Evolutionary conservation across 768 basidiomycete species (phyloP).

Genomic region (Suillus subluteus): DNA sequence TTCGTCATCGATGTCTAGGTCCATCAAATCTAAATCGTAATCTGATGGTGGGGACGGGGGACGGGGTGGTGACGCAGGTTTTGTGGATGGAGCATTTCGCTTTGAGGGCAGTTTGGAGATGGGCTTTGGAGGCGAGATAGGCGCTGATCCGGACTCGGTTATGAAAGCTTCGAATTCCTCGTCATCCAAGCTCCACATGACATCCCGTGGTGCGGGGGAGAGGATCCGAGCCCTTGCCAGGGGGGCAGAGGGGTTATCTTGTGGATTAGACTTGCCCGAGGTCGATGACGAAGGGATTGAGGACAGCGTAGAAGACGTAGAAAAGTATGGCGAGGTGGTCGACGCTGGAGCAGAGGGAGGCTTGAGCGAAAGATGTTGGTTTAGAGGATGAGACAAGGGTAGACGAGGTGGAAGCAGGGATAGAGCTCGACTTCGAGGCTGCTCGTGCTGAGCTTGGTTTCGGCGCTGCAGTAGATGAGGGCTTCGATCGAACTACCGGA

Average conservation of each 20-base stretch:
- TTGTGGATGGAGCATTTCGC: constrained; percentile 5
- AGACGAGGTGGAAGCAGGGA: constrained; percentile 14
- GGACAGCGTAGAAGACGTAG: constrained; percentile 11
- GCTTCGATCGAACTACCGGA: not conserved
- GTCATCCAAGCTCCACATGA: constrained; percentile 36
- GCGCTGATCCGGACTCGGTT: constrained; percentile 16
- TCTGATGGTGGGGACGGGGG: constrained; percentile 29
- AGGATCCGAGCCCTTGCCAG: constrained; percentile 32
- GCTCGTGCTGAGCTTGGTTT: constrained; percentile 1
- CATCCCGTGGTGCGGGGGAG: constrained; percentile 21
- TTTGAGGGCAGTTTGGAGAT: constrained; percentile 13
- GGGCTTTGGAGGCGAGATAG: constrained; percentile 14
- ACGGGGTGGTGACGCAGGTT: constrained; percentile 13
- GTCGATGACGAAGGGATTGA: constrained; percentile 29
- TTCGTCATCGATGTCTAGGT: constrained; percentile 40
- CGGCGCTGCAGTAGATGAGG: not conserved
- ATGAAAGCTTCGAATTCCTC: constrained; percentile 18
- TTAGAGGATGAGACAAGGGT: constrained; percentile 20
- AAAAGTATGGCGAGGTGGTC: constrained; percentile 26
- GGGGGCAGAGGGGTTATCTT: constrained; percentile 30
- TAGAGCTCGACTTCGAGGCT: constrained; percentile 13
- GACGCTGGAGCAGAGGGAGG: constrained; percentile 7
- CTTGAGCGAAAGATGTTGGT: constrained; percentile 14
- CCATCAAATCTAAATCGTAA: constrained; percentile 39
- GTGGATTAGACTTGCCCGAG: constrained; percentile 12